These are phyloP conservation scores for Sclerotinia spermophila DNA, from an alignment of 2,329 filamentous ascomycete genomes.

Conservation along the genomic window DNA sequence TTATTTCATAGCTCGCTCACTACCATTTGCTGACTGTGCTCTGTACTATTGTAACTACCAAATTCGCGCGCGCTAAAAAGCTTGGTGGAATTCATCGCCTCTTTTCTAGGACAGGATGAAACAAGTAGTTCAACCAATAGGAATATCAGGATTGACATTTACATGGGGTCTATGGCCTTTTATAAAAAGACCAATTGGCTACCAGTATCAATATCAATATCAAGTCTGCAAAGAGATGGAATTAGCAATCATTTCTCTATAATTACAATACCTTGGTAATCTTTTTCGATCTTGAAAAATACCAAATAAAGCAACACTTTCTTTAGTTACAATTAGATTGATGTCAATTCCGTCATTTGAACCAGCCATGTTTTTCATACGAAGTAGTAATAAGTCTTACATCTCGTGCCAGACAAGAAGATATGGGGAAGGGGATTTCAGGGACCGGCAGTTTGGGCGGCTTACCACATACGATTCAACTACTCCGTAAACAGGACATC, in stretches of 20 bases:
- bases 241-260: neutral
- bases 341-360: neutral
- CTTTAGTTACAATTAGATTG: neutral
- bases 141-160: neutral
- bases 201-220: neutral
- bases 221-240: neutral
- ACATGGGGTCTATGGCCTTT: neutral
- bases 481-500: neutral
- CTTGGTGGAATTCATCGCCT: neutral
- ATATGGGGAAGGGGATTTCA: slow-evolving; percentile 5
- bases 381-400: neutral
- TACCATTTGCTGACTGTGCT: slow-evolving; percentile 14
- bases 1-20: neutral
- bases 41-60: slow-evolving; percentile 5
- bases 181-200: neutral
- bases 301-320: neutral
- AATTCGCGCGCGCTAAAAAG: slow-evolving; percentile 12
- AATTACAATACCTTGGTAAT: neutral
- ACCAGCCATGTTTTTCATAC: neutral
- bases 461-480: neutral
- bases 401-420: neutral
- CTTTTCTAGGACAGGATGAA: neutral
- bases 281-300: neutral
- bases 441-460: slow-evolving; percentile 11
- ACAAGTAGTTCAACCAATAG: slow-evolving; percentile 3